Base-by-base conservation (phyloP, 441 rosid genomes). In the Sinapis alba region DNA sequence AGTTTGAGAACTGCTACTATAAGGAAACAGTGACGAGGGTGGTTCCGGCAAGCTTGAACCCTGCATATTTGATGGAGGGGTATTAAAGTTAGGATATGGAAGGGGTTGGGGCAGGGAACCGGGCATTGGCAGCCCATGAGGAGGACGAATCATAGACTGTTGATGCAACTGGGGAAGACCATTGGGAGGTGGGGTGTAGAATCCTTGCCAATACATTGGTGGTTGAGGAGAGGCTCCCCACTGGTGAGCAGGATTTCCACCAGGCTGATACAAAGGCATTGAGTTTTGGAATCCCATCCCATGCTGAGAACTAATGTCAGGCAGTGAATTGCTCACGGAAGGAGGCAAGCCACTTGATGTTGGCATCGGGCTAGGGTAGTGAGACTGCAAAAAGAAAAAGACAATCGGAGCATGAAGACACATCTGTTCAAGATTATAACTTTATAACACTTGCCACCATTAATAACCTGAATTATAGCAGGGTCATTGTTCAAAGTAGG, bases 171-270 rank as follows among this genome's bases (percentile, higher is more conserved):
- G 96, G 4, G 91, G 89, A 76, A 89, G 85, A 71, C 93, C 92
- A 82, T 80, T 91, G 64, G 92, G 90, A 21, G 93, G 86, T 32
- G 94, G 86, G 12, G 77, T 82, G 87, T 90, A 95, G 80, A 86
- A 95, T 62, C 97, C 93, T 80, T 81, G 96, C 98, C 97, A 92
- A 76, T 90, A 95, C 93, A 83, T 85, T 88, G 81, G 89, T 81
- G 81, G 70, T 79, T 69, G 94, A 71, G 90, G 94, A 38, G 96
- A 66, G 60, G 88, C 87, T 61, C 96, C 95, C 97, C 97, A 95
- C 5, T 96, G n/a, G n/a, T n/a, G 77, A 58, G 88, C 89, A 75
- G 87, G 66, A 71, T 71, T 88, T 65, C 93, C 97, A 69, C 93
- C 97, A 64, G 97, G 96, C 65, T 89, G 98, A 87, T 93, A 93